Base-by-base conservation (phyloP, 2,329 filamentous ascomycete genomes). In the Aspergillus caelatus region DNA sequence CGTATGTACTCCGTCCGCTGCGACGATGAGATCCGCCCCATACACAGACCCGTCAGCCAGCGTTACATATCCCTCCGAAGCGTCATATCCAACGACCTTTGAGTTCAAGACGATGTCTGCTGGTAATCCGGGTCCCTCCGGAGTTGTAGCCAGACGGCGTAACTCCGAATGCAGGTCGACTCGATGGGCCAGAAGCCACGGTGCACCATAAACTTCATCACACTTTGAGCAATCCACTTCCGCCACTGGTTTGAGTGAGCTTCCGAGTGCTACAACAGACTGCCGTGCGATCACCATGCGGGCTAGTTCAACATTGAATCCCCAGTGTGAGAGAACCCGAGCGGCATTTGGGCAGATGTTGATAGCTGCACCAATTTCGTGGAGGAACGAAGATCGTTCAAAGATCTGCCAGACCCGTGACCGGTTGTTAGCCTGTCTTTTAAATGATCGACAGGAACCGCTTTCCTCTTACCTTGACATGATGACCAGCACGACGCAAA, bases 331-430 rank as follows among this genome's bases (percentile, higher is more conserved):
- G 23, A 75, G 66, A 30, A 74, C 65, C 14, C 63, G 66, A 4
- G 63, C 65, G 16, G 70, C 74, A 57, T 76, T 76, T 1, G 73
- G 73, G 19, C 68, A 64, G 43, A 75, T 62, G 12, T 69, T 63
- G 21, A 75, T 67, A 3, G 73, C 74, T 2, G 74, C 74, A 26
- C 74, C 73, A 28, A 73, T 68, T 62, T 76, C 73, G 39, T 57
- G 58, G 36, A 62, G 58, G 8, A 66, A 57, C 12, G 58, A 58
- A 0, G 63, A 65, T 3, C 61, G 61, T 52, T 65, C 63, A 21
- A 61, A 63, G 5, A 46, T 23, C 43, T 46, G 43, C 21, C 11
- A 46, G n/a, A 10, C n/a, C 39, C 19, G 7, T 41, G 7, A 2
- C 39, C 39, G 7, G 39, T 41, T 3, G n/a, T 46, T 14, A 23